These are phyloP conservation scores for Nakazawaea pomicola DNA, from an alignment of 805 yeast genomes.

Conservation along the genomic window DNA sequence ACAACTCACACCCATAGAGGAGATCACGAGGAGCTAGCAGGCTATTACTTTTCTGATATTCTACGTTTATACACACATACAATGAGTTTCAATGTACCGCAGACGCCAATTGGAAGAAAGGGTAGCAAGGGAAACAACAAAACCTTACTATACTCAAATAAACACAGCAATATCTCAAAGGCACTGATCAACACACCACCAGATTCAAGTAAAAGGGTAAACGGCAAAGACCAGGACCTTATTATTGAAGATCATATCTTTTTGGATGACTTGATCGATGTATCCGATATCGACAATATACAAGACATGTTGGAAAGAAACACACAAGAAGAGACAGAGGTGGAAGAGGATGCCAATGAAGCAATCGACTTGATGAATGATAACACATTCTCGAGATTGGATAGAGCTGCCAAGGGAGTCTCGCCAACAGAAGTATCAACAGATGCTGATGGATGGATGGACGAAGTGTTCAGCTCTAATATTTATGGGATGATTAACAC, in stretches of 20 bases:
- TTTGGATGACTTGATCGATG: slow-evolving; percentile 10
- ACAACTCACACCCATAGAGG: too few species aligned
- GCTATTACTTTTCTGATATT: too few species aligned
- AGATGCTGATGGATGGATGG: slow-evolving; percentile 12
- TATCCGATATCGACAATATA: slow-evolving; percentile 16
- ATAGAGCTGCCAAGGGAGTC: not conserved
- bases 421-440: slow-evolving; percentile 3
- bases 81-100: slow-evolving; percentile 10
- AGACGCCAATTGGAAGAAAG: slow-evolving; percentile 1
- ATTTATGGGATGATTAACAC: slow-evolving; percentile 5
- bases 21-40: too few species aligned
- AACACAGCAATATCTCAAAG: not conserved
- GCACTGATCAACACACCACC: slow-evolving; percentile 16
- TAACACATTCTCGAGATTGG: slow-evolving; percentile 1
- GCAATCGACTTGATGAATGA: slow-evolving; percentile 11
- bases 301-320: slow-evolving; percentile 14
- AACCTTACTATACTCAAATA: not conserved
- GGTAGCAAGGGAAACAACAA: not conserved
- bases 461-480: slow-evolving; percentile 6
- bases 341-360: slow-evolving; percentile 14
- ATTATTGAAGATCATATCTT: slow-evolving; percentile 2
- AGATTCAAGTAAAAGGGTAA: slow-evolving; percentile 15
- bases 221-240: not conserved
- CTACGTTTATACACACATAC: not conserved
- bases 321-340: slow-evolving; percentile 13